Conservation (phyloP, 257 asterid genomes). For the Nyctanthes arbortristis region DNA sequence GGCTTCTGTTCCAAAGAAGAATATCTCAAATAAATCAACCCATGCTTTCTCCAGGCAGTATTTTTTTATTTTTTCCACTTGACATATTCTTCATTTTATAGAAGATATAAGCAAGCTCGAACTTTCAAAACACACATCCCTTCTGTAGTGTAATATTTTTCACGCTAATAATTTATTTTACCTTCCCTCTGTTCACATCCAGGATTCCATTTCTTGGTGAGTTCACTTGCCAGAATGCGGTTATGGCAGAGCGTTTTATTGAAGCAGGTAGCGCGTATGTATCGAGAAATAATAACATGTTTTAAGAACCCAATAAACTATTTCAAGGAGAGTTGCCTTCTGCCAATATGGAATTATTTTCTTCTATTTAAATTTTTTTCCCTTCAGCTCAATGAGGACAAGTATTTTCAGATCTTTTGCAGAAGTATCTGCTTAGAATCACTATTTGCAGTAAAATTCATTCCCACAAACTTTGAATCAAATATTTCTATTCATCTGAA, state of each 20-base stretch:
- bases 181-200: constrained; percentile 28
- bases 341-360: constrained; percentile 13
- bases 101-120: background rate
- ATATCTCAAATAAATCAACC: too few relatives aligned
- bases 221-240: constrained; percentile 91
- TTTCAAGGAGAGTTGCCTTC: constrained; percentile 14
- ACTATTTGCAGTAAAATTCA: background rate
- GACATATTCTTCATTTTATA: background rate
- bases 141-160: background rate
- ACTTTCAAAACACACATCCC: background rate
- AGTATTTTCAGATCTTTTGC: background rate
- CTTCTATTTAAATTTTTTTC: constrained; percentile 10
- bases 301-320: background rate
- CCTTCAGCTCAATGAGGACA: background rate
- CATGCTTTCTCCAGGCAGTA: too few relatives aligned
- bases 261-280: constrained; percentile 99
- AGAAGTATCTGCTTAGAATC: background rate
- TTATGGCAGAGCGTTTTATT: constrained; percentile 96
- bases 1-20: too few relatives aligned
- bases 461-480: background rate
- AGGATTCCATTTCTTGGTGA: constrained; percentile 95
- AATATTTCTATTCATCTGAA: constrained; percentile 13
- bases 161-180: constrained; percentile 16
- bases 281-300: constrained; percentile 43
- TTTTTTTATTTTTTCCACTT: too few relatives aligned